A percentile compares a stretch with the other conserved stretches of the same genome.
phyloP scores from a whole-genome alignment of 495 filamentous ascomycete species.

The Tetracladium setigerum region DNA sequence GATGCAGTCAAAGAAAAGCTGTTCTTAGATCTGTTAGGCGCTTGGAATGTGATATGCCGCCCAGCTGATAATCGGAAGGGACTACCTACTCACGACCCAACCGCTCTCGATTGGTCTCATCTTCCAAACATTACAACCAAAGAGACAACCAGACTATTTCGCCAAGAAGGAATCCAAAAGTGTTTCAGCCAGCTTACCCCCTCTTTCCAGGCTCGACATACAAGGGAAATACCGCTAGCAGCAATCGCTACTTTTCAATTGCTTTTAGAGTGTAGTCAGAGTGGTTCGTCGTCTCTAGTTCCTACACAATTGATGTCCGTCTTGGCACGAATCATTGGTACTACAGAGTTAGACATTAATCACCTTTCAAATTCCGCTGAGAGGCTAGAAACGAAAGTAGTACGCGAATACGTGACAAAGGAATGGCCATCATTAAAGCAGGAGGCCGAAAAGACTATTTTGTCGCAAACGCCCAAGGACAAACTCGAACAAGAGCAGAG shows the following conservation, averaged over 20 bases:
- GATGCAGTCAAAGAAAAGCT: neutral
- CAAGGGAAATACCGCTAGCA: conserved; percentile 22
- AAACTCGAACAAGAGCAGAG: too few species aligned
- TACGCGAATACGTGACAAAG: too few species aligned
- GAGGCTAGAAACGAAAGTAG: too few species aligned
- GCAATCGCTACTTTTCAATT: conserved; percentile 36
- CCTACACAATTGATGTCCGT: too few species aligned
- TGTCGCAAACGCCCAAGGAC: too few species aligned
- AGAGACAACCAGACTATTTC: conserved; percentile 11
- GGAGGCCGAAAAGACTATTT: too few species aligned
- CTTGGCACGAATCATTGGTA: too few species aligned
- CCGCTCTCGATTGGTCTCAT: conserved; percentile 16
- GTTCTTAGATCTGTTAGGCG: conserved; percentile 13
- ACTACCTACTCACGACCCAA: neutral
- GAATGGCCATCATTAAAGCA: too few species aligned
- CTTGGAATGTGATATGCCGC: conserved; percentile 21
- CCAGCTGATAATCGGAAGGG: conserved; percentile 1
- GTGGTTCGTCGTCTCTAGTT: too few species aligned
- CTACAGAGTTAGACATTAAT: too few species aligned
- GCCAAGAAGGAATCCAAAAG: conserved; percentile 9
- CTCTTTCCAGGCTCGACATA: conserved; percentile 17
- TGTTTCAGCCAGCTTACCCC: conserved; percentile 27
- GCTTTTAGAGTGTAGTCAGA: neutral
- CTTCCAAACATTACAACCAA: conserved; percentile 3
- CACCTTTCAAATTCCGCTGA: too few species aligned